Base-by-base conservation (phyloP, 2,329 filamentous ascomycete genomes). In the Passalora sequoiae region DNA sequence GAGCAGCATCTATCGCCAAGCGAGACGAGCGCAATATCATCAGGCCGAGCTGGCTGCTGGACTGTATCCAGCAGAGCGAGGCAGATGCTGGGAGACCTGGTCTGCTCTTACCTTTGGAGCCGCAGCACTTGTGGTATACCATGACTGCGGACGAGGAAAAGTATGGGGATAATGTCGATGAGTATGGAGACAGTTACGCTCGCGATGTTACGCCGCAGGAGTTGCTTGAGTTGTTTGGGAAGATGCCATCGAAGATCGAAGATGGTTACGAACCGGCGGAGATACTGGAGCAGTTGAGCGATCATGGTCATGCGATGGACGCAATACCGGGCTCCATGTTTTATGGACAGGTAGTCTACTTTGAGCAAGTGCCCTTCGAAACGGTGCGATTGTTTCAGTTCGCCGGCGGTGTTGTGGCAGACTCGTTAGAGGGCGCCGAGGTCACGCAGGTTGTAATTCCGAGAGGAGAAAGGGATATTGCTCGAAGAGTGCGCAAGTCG, bases 1-100 rank as follows among this genome's bases (percentile, higher is more conserved):
- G 89, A 59, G 89, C 89, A 1, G 86, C 86, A 1, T 89, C 86
- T 7, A 66, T 96, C 6, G 80, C 88, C 49, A 94, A 92, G 57
- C 73, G 71, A 4, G 83, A 80, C 3, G 71, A 77, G 0, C 74
- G 78, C 5, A 82, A 87, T 54, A 83, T 98, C 38, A 74, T 97
- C 44, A 79, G 80, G 16, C 85, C 89, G 0, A 74, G 72, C 4
- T 98, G 92, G 92, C 69, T 97, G 2, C 71, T 86, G 20, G 89
- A 97, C 62, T 92, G 87, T 56, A 73, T 94, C 24, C 75, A 76
- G 22, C 75, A 80, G 52, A 72, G 70, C 32, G 73, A 81, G 50
- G 59, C 65, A 30, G 78, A 82, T 54, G 60, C 60, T 1, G 63
- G 79, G 64, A 66, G 74, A 51, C 40, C 71, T 1, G 75, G 74